phyloP scores from a whole-genome alignment of 306 rosid species.

The Pterocarpus macrocarpus region DNA sequence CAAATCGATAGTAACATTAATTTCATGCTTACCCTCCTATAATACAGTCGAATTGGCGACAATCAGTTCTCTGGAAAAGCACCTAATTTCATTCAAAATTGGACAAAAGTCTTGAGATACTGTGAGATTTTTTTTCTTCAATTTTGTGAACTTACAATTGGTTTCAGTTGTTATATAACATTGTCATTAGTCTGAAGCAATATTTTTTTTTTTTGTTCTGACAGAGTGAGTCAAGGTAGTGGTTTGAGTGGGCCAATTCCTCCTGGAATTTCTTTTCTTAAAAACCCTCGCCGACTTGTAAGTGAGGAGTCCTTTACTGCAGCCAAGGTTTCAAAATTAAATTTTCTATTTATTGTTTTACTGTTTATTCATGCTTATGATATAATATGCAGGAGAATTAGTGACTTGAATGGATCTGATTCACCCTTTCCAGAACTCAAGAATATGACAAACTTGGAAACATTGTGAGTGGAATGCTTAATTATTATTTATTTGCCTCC shows the following conservation, averaged over 20 bases:
- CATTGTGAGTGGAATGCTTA: conserved; percentile 50
- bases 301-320: conserved; percentile 27
- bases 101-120: conserved; percentile 54
- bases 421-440: conserved; percentile 52
- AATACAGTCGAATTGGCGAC: conserved; percentile 69
- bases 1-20: too few relatives aligned
- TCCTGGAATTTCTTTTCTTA: conserved; percentile 47
- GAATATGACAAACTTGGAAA: conserved; percentile 38
- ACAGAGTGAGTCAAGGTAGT: conserved; percentile 60
- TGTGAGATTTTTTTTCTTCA: conserved; percentile 51
- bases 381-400: conserved; percentile 64
- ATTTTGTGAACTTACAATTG: too few relatives aligned
- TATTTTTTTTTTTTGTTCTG: background rate
- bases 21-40: background rate
- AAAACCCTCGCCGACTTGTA: conserved; percentile 54
- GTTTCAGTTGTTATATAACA: background rate
- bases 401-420: conserved; percentile 61
- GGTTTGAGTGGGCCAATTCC: conserved; percentile 74
- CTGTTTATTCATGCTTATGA: background rate
- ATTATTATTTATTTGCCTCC: too few relatives aligned
- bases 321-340: background rate
- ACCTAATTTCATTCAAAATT: conserved; percentile 67
- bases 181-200: background rate
- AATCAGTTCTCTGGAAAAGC: conserved; percentile 65
- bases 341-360: background rate